Evolutionary conservation across 176 grass and related monocot species (phyloP).

Genomic region (Oryza officinalis): DNA sequence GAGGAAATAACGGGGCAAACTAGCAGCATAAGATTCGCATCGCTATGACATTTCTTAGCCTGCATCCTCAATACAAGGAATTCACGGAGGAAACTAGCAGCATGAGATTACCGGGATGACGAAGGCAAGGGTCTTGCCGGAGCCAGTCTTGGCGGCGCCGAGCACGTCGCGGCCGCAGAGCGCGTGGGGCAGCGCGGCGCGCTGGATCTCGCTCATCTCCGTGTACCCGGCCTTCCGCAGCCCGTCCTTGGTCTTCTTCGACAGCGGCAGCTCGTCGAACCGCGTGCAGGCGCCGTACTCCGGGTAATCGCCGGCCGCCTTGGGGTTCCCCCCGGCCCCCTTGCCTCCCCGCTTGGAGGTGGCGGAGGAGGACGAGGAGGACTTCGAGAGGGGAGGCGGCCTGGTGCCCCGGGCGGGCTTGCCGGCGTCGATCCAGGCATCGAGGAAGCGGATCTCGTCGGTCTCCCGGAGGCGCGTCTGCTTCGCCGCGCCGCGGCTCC

Average conservation of each 20-base stretch:
- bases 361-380: constrained; percentile 24
- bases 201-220: constrained; percentile 94
- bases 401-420: constrained; percentile 68
- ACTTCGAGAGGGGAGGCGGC: constrained; percentile 48
- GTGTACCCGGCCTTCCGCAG: constrained; percentile 51
- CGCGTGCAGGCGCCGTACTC: constrained; percentile 60
- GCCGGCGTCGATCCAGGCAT: constrained; percentile 77
- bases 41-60: not conserved
- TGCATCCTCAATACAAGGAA: not conserved
- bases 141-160: constrained; percentile 89
- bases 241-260: constrained; percentile 67
- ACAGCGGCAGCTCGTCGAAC: constrained; percentile 77
- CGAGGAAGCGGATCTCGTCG: constrained; percentile 67
- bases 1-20: constrained; percentile 11
- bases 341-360: constrained; percentile 12
- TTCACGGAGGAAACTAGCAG: constrained; percentile 26
- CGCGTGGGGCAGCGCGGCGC: constrained; percentile 78
- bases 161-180: constrained; percentile 83
- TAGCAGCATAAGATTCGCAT: constrained; percentile 20
- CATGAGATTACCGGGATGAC: constrained; percentile 61
- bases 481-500: constrained; percentile 44
- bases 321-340: not conserved
- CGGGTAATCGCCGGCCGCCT: constrained; percentile 43
- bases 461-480: constrained; percentile 51
- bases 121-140: constrained; percentile 92